A percentile compares a stretch with the other conserved stretches of the same genome.
These are phyloP conservation scores for Plantago elongata DNA, from an alignment of 257 asterid species.

Conservation along the genomic window DNA sequence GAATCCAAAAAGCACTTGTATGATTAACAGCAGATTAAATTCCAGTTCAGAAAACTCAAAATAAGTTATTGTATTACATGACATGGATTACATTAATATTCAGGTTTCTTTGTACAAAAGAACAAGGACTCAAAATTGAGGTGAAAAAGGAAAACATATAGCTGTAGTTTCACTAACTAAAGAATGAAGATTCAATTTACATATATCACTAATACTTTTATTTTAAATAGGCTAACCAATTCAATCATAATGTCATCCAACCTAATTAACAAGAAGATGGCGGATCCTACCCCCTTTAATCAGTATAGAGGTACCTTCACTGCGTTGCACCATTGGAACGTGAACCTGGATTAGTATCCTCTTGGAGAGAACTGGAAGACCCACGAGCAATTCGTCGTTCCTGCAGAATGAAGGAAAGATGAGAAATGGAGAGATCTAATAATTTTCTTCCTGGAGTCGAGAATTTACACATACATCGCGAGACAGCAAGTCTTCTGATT, in stretches of 20 bases:
- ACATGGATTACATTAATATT: slow-evolving; percentile 9
- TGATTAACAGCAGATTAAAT: too few species aligned
- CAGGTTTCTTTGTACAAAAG: neutral
- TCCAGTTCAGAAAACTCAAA: neutral
- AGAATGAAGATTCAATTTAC: slow-evolving; percentile 29
- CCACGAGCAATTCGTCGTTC: slow-evolving; percentile 47
- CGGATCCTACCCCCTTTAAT: slow-evolving; percentile 43
- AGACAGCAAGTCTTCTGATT: slow-evolving; percentile 68
- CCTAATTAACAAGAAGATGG: slow-evolving; percentile 37
- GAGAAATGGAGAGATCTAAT: neutral
- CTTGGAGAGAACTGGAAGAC: slow-evolving; percentile 41
- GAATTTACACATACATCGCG: slow-evolving; percentile 46
- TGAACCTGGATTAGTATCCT: slow-evolving; percentile 33
- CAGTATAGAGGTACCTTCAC: slow-evolving; percentile 41
- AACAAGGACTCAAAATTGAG: neutral
- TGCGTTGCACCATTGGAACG: slow-evolving; percentile 26
- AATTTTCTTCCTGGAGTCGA: neutral
- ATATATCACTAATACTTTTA: slow-evolving; percentile 20
- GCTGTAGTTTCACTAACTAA: slow-evolving; percentile 23
- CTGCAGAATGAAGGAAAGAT: slow-evolving; percentile 30
- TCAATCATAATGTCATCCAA: slow-evolving; percentile 11
- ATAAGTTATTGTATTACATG: neutral
- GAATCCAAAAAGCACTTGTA: too few species aligned
- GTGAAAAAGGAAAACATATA: slow-evolving; percentile 16
- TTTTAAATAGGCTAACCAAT: slow-evolving; percentile 4